Percentiles rank a stretch among this genome's conserved stretches.
Conservation (phyloP, 1,139 yeast genomes). For the Sporopachydermia cereana region DNA sequence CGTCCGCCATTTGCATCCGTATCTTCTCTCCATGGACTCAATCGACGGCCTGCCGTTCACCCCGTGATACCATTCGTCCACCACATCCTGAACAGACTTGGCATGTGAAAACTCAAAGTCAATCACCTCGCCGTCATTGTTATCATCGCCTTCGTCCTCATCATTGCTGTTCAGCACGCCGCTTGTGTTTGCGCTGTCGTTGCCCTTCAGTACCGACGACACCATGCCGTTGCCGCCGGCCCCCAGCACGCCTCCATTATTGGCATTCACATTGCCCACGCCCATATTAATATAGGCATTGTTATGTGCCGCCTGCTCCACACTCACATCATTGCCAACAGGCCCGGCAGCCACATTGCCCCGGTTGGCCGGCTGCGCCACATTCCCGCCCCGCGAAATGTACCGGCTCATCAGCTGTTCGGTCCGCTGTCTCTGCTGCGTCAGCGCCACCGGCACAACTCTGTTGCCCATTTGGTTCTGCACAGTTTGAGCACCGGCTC, state of each 20-base stretch:
- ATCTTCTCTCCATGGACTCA: not conserved
- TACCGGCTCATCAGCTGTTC: conserved; percentile 4
- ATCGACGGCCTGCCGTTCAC: conserved; percentile 3
- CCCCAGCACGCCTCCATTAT: not conserved
- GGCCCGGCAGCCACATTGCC: not conserved
- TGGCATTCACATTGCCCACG: not conserved
- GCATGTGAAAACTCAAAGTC: conserved; percentile 2
- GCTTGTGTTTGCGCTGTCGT: not conserved
- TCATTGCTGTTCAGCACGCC: not conserved
- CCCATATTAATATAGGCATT: not conserved
- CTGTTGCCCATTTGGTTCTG: conserved; percentile 4
- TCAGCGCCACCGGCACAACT: conserved; percentile 3
- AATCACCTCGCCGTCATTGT: not conserved
- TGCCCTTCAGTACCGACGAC: not conserved
- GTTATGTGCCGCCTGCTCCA: not conserved
- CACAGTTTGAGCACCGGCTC: not conserved
- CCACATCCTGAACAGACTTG: conserved; percentile 3
- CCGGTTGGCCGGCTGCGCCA: not conserved
- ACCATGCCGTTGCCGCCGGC: not conserved
- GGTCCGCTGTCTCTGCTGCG: conserved; percentile 1
- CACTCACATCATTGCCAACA: not conserved
- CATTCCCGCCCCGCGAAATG: conserved; percentile 2
- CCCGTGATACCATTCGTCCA: conserved; percentile 5
- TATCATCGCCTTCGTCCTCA: not conserved
- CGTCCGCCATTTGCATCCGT: conserved; percentile 3